Evolutionary conservation across 352 stramenopile genomes (phyloP), one percentile per base, ranked within the genome.

Genomic region (Globisporangium camurandrum): DNA sequence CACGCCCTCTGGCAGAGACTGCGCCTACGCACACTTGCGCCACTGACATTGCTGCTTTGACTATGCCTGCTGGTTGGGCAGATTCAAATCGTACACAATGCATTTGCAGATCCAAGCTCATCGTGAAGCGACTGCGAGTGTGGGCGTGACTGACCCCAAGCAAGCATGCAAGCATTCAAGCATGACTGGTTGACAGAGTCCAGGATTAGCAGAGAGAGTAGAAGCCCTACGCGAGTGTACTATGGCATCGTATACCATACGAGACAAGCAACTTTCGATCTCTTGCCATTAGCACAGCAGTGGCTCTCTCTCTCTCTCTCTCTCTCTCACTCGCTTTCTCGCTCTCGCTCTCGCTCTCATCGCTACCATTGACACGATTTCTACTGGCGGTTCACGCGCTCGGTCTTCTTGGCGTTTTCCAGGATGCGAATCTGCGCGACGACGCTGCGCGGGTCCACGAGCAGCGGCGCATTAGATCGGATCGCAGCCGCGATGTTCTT

Each of bases 401-500:
- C 63, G 2, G 61, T 74, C 52, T 75, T 72, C 51, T 86, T 85
- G 24, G 78, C 73, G 7, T 84, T 51, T 51, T 89, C 78, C 26
- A 89, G 59, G 48, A 89, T 89, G 33, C 74, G 68, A 45, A 89
- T 89, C 58, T 85, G 75, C 34, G 66, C 61, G 9, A 86, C 62
- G 34, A 86, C 61, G 5, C 62, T 56, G 37, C 64, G 51, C 20
- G 78, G 72, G 38, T 83, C 47, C 55, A 89, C 78, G 23, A 84
- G 58, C 26, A 82, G 44, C 28, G 66, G 26, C 31, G 74, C 59
- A 4, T 68, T 67, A 9, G 62, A 59, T 19, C 62, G 64, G 36
- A 87, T 84, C n/a, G 69, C 70, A 19, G 76, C 73, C 0, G 75
- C 78, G 19, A 89, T 70, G 50, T 86, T 86, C 26, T 66, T 69